Conservation (phyloP, 2,329 filamentous ascomycete species). For the Cladobotryum mycophilum region DNA sequence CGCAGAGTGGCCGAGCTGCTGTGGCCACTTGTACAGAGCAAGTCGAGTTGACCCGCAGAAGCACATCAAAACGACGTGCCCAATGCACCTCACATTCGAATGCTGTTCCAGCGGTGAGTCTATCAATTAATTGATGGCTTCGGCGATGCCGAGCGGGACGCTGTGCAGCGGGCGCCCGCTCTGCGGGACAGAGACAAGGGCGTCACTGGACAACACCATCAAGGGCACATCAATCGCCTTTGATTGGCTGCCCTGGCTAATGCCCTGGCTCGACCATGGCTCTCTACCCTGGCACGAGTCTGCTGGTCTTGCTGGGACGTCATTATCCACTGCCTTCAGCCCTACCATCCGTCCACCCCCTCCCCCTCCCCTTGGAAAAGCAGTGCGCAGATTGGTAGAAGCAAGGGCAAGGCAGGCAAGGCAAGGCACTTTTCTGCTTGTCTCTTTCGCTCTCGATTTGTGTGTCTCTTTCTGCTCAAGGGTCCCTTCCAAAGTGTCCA, state of each 20-base stretch:
- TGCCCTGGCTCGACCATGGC: not conserved
- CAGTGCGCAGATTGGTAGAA: no score
- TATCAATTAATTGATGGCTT: constrained; percentile 11
- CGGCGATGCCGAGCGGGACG: constrained; percentile 13
- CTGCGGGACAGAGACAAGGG: constrained; percentile 7
- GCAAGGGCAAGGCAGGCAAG: no score
- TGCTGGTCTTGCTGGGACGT: constrained; percentile 5
- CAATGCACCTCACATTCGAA: not conserved
- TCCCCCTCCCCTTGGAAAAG: constrained; percentile 1
- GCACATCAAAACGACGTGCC: not conserved
- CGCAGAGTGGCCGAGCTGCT: not conserved
- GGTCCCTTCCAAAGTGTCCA: no score
- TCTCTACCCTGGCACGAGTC: not conserved
- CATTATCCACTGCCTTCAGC: not conserved
- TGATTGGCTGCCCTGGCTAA: constrained; percentile 12
- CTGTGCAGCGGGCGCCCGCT: constrained; percentile 11
- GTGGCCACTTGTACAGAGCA: constrained; percentile 1
- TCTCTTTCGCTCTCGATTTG: no score
- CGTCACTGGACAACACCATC: constrained; percentile 3
- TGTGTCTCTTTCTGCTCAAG: no score
- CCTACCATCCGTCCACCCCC: constrained; percentile 2
- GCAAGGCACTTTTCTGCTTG: no score
- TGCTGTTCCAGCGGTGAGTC: constrained; percentile 12
- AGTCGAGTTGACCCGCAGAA: not conserved
- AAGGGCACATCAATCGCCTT: not conserved